Evolutionary conservation across 495 filamentous ascomycete genomes (phyloP).

Genomic region (Terfezia claveryi): DNA sequence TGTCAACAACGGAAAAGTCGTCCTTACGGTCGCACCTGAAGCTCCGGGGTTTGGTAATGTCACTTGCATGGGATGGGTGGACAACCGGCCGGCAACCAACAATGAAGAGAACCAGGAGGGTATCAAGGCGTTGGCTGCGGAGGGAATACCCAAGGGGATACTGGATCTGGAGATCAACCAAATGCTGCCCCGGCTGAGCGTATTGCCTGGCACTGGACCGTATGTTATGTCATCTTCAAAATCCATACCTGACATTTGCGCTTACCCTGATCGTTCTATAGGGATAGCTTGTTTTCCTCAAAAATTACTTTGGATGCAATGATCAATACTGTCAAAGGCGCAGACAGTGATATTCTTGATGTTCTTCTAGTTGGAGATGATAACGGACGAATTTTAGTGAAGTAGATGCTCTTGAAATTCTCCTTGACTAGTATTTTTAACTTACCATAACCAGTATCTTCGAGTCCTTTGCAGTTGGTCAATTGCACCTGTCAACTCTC

Average conservation of each 20-base stretch:
- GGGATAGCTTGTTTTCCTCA: slow-evolving; percentile 18
- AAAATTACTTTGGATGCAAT: slow-evolving; percentile 18
- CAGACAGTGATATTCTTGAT: slow-evolving; percentile 31
- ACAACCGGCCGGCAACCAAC: slow-evolving; percentile 11
- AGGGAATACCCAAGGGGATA: slow-evolving; percentile 16
- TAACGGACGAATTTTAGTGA: slow-evolving; percentile 54
- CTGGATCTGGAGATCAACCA: slow-evolving; percentile 18
- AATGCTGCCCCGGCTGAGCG: slow-evolving; percentile 17
- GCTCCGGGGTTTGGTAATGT: slow-evolving; percentile 13
- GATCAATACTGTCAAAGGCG: slow-evolving; percentile 17
- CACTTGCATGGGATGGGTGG: slow-evolving; percentile 18
- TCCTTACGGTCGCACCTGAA: slow-evolving; percentile 15
- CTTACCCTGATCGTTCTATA: neutral
- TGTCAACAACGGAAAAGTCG: slow-evolving; percentile 19
- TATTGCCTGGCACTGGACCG: slow-evolving; percentile 14
- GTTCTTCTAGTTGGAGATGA: slow-evolving; percentile 59
- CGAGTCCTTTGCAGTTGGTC: slow-evolving; percentile 70
- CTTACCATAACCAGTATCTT: slow-evolving; percentile 38
- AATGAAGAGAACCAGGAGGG: neutral
- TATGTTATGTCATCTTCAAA: slow-evolving; percentile 7
- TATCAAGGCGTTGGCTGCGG: slow-evolving; percentile 4
- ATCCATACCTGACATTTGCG: too few relatives aligned
- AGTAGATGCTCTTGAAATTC: slow-evolving; percentile 4
- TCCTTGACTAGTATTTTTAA: neutral
- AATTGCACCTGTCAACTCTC: slow-evolving; percentile 19